Base-by-base conservation (phyloP, 169 alveolate genomes). In the Plasmodium gallinaceum region DNA sequence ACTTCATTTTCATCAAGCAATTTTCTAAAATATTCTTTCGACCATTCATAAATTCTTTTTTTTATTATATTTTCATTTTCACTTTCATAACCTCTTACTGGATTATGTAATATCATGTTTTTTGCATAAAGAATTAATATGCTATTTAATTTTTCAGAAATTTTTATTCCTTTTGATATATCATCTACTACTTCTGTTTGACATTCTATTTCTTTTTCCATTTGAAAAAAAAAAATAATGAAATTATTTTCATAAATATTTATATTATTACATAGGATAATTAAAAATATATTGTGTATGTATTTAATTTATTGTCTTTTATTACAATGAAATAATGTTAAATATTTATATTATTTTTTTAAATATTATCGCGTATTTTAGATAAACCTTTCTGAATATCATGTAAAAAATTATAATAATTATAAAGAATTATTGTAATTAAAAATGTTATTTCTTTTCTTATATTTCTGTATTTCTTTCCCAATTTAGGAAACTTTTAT, bases 141-240 rank as follows among this genome's bases (percentile, higher is more conserved):
- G 37, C 18, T 26, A 70, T 83, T 83, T 65, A 83, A 24, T 45
- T 69, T 51, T 52, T 83, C 91, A 45, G 91, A 70, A 24, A 83
- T 43, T 5, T 69, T 68, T 66, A 83, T 68, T 83, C 68, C 86
- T 45, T 83, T 73, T 39, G 80, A 69, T 57, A 69, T 12, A 24
- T 83, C 45, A 8, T 54, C 64, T 26, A 24, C 42, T 43, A 51
- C 32, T 24, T 83, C 91, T 5, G 85, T 83, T 83, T 83, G 91
- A 24, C 91, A 83, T 20, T 83, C 66, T 32, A 70, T 62, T 46
- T 83, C 91, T 52, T 46, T 32, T 20, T 83, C 91, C 91, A 83
- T 83, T 26, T 18, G 58, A 70, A 24, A 64, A 20, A 32, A 42
- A 37, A 46, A 10, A 14, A 18, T 45, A 8, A 4, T 37, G 20